A percentile compares a stretch with the other conserved stretches of the same genome.
These are phyloP conservation scores for Uronychia setigera DNA, from an alignment of 73 alveolate species.

Conservation along the genomic window DNA sequence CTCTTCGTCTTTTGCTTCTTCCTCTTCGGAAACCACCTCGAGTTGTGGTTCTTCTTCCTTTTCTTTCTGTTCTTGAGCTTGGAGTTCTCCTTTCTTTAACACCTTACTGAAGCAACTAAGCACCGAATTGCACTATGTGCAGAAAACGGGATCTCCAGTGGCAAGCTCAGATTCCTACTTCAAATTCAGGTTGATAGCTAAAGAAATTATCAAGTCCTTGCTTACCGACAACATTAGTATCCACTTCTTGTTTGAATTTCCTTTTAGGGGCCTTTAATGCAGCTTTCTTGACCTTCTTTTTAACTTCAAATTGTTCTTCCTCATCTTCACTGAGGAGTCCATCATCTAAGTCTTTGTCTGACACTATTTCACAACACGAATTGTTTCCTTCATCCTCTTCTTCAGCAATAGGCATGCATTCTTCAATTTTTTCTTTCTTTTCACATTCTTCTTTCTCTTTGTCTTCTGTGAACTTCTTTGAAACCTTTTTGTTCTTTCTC, in stretches of 20 bases:
- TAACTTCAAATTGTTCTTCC: conserved; percentile 22
- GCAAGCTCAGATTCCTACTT: conserved; percentile 65
- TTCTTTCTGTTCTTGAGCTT: neutral
- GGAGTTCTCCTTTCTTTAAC: neutral
- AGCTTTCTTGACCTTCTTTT: neutral
- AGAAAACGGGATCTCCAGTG: conserved; percentile 79
- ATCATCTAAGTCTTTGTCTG: neutral
- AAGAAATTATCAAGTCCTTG: neutral
- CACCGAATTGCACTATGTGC: conserved; percentile 77
- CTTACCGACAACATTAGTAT: conserved; percentile 38
- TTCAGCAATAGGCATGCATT: too few species aligned
- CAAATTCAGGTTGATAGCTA: conserved; percentile 17
- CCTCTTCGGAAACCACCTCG: conserved; percentile 31
- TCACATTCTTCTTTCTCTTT: too few species aligned
- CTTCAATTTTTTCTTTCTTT: too few species aligned
- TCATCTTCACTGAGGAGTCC: neutral
- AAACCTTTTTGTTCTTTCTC: too few species aligned
- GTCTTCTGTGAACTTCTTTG: too few species aligned
- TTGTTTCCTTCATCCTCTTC: neutral
- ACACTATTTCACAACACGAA: neutral
- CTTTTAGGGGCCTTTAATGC: neutral
- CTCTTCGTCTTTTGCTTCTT: conserved; percentile 6
- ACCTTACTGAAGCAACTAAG: conserved; percentile 50
- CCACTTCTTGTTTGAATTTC: conserved; percentile 52
- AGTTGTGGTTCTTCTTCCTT: conserved; percentile 24